Conservation (phyloP, 1,284 basidiomycete genomes). For the Naganishia liquefaciens region DNA sequence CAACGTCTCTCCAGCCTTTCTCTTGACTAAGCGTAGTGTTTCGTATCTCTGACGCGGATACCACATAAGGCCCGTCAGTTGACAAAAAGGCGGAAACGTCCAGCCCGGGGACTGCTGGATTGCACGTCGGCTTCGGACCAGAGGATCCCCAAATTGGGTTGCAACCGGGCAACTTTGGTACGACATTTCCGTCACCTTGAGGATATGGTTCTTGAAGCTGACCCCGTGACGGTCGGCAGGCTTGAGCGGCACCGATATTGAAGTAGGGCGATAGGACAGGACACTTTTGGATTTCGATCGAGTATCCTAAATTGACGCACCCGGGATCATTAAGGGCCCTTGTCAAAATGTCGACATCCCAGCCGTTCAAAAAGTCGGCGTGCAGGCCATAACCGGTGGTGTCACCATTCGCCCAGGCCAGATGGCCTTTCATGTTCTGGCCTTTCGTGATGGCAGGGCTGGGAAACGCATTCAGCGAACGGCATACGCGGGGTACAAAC, state of each 20-base stretch:
- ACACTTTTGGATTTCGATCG: constrained; percentile 38
- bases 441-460: constrained; percentile 14
- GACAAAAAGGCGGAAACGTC: constrained; percentile 36
- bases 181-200: constrained; percentile 37
- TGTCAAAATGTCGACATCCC: constrained; percentile 41
- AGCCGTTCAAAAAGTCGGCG: constrained; percentile 42
- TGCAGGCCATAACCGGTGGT: constrained; percentile 46
- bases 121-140: constrained; percentile 32
- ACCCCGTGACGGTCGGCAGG: constrained; percentile 41
- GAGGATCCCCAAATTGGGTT: constrained; percentile 41
- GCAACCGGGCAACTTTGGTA: constrained; percentile 43
- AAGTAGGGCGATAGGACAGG: constrained; percentile 37
- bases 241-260: constrained; percentile 18
- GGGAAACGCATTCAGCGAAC: not conserved
- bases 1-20: constrained; percentile 38
- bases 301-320: constrained; percentile 33
- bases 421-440: constrained; percentile 39
- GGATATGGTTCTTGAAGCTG: constrained; percentile 36
- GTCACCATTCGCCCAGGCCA: constrained; percentile 52
- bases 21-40: constrained; percentile 18
- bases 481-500: too few species aligned
- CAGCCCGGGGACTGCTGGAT: constrained; percentile 28
- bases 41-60: constrained; percentile 17
- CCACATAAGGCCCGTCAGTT: constrained; percentile 37
- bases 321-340: constrained; percentile 38